Evolutionary conservation across 176 grass and related monocot genomes (phyloP).

Genomic region (Lolium perenne): DNA sequence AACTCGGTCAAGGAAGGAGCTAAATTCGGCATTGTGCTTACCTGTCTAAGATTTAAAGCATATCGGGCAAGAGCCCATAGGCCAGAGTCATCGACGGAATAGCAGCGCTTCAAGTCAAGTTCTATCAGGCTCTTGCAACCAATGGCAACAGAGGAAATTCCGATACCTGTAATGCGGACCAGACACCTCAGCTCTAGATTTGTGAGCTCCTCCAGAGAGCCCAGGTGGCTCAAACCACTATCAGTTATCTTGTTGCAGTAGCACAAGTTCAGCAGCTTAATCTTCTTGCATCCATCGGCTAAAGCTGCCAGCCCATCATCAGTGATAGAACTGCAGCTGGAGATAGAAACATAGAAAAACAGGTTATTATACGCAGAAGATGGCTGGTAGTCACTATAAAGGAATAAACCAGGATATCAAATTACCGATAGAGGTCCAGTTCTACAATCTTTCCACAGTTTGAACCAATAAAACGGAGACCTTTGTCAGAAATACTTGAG

Average conservation of each 20-base stretch:
- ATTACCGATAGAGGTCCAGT: constrained; percentile 93
- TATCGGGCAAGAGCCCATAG: constrained; percentile 81
- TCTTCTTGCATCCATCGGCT: constrained; percentile 75
- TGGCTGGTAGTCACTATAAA: background rate
- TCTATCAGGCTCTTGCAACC: constrained; percentile 80
- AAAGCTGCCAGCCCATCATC: constrained; percentile 86
- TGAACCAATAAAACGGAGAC: constrained; percentile 76
- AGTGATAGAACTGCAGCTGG: constrained; percentile 71
- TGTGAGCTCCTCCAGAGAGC: constrained; percentile 71
- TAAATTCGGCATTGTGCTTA: constrained; percentile 36
- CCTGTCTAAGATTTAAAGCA: constrained; percentile 92
- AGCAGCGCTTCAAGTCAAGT: constrained; percentile 86
- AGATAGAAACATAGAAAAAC: constrained; percentile 22
- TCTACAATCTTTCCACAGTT: constrained; percentile 72
- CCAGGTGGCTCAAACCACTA: constrained; percentile 69
- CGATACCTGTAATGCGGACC: constrained; percentile 66
- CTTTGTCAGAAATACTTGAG: constrained; percentile 67
- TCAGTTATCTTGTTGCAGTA: constrained; percentile 94
- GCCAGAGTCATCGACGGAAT: constrained; percentile 78
- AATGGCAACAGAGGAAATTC: constrained; percentile 63
- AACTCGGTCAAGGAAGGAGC: background rate
- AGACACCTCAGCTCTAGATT: constrained; percentile 89
- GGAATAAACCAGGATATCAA: constrained; percentile 18
- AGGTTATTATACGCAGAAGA: constrained; percentile 1
- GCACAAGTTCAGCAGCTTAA: constrained; percentile 84